Conservation (phyloP, 345 rosid genomes). For the Physaria fendleri region DNA sequence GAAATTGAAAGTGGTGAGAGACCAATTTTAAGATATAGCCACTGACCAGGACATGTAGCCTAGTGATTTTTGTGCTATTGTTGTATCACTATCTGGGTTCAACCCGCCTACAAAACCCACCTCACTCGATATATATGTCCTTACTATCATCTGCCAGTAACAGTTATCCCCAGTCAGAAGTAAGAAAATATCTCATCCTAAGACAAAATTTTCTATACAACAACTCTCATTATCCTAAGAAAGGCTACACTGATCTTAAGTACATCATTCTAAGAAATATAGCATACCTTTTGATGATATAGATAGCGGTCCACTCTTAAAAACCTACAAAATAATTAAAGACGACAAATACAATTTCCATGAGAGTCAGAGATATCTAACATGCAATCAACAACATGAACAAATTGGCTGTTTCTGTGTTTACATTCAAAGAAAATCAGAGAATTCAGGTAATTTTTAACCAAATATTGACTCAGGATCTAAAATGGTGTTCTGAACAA, state of each 20-base stretch:
- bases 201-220: too few species aligned
- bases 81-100: neutral
- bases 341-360: neutral
- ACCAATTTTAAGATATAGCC: neutral
- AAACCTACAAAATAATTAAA: conserved; percentile 60
- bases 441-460: too few species aligned
- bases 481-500: neutral
- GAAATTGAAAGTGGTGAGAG: conserved; percentile 6
- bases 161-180: conserved; percentile 3
- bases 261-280: conserved; percentile 1
- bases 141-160: conserved; percentile 10
- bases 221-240: neutral
- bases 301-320: conserved; percentile 80
- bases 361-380: neutral
- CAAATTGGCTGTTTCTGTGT: neutral
- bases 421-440: neutral
- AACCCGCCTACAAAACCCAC: neutral
- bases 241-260: neutral
- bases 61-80: neutral
- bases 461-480: too few species aligned
- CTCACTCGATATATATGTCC: neutral
- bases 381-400: neutral
- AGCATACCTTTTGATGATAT: conserved; percentile 73
- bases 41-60: neutral
- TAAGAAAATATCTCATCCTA: neutral